phyloP scores from a whole-genome alignment of 306 rosid genomes.

The Glycine tomentella region DNA sequence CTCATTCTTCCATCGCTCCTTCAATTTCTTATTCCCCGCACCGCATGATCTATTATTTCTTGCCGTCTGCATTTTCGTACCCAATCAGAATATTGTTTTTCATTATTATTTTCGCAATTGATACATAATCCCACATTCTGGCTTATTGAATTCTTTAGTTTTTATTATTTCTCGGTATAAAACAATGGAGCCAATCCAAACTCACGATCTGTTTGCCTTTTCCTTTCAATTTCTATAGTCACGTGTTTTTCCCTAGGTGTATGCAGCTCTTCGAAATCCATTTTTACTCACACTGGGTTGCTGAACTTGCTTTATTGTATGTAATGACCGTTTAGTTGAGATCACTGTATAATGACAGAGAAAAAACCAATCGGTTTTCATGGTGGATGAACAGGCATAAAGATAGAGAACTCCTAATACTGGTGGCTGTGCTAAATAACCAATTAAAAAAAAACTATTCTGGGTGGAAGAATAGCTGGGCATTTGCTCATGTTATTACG shows the following conservation, averaged over 20 bases:
- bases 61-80: conserved; percentile 41
- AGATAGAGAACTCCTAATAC: not conserved
- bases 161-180: not conserved
- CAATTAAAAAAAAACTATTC: not conserved
- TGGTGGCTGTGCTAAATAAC: conserved; percentile 18
- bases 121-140: conserved; percentile 36
- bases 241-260: not conserved
- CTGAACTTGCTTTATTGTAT: conserved; percentile 19
- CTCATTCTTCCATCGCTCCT: conserved; percentile 13
- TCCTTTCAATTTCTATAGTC: not conserved
- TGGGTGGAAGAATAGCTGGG: not conserved
- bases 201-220: not conserved
- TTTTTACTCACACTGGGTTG: conserved; percentile 27
- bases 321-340: not conserved
- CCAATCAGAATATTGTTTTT: not conserved
- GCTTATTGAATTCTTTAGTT: conserved; percentile 3
- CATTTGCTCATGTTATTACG: conserved; percentile 5
- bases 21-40: not conserved
- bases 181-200: conserved; percentile 3
- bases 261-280: conserved; percentile 30
- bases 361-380: no score
- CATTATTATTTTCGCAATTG: not conserved
- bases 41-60: conserved; percentile 42
- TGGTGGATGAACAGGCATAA: not conserved
- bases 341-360: not conserved